Conservation (phyloP, 1,284 basidiomycete species). For the Papiliotrema laurentii region DNA sequence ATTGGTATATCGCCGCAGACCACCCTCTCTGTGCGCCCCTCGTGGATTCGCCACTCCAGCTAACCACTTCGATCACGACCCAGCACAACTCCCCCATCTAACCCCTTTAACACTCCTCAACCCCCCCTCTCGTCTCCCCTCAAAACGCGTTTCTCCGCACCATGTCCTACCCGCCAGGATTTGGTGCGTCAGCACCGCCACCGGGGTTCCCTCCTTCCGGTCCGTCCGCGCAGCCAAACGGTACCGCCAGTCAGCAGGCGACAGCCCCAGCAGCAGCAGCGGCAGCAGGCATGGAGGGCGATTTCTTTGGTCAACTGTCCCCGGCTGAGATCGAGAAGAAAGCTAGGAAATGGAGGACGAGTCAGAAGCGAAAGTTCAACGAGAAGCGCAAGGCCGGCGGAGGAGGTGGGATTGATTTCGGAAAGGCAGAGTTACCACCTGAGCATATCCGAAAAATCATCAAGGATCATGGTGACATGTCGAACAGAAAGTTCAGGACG, state of each 20-base stretch:
- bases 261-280: too few species aligned
- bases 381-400: conserved; percentile 46
- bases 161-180: conserved; percentile 47
- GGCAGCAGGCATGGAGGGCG: conserved; percentile 37
- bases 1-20: too few species aligned
- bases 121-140: not conserved
- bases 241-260: conserved; percentile 7
- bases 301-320: conserved; percentile 43
- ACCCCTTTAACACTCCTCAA: not conserved
- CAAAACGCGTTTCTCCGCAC: conserved; percentile 1
- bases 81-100: not conserved
- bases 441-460: conserved; percentile 98
- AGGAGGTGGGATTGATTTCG: conserved; percentile 48
- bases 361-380: conserved; percentile 44
- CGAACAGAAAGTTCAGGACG: conserved; percentile 90
- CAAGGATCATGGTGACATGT: conserved; percentile 97
- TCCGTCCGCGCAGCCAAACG: conserved; percentile 21
- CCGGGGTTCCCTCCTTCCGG: conserved; percentile 26
- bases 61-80: not conserved
- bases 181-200: conserved; percentile 32
- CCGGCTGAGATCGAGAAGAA: conserved; percentile 49
- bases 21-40: too few species aligned
- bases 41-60: too few species aligned
- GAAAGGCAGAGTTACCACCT: conserved; percentile 49
- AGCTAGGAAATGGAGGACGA: conserved; percentile 48